These are phyloP conservation scores for Fistulina hepatica DNA, from an alignment of 1,284 basidiomycete genomes.

Conservation along the genomic window DNA sequence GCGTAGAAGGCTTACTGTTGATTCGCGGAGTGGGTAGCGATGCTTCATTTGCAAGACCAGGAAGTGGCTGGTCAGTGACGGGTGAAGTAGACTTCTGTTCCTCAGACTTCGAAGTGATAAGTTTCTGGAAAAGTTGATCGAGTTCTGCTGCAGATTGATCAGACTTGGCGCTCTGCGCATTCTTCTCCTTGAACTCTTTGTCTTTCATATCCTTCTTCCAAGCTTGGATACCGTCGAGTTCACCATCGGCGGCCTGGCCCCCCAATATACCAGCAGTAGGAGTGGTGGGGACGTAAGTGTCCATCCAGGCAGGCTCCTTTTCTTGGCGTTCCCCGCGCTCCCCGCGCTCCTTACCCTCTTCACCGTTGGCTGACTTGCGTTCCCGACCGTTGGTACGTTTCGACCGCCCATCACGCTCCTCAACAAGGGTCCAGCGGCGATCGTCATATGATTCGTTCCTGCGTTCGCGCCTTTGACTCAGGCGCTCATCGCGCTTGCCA, in stretches of 20 bases:
- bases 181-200: conserved; percentile 53
- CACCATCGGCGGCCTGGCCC: conserved; percentile 46
- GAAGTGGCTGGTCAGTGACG: no score
- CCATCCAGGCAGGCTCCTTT: conserved; percentile 90
- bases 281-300: conserved; percentile 65
- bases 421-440: conserved; percentile 43
- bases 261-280: conserved; percentile 48
- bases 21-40: no score
- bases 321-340: conserved; percentile 29
- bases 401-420: conserved; percentile 52
- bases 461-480: conserved; percentile 47
- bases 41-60: no score
- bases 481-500: conserved; percentile 63
- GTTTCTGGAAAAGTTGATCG: no score
- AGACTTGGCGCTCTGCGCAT: conserved; percentile 13
- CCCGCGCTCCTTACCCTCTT: conserved; percentile 47
- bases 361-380: conserved; percentile 35
- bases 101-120: conserved; percentile 16
- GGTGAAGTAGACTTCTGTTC: conserved; percentile 9
- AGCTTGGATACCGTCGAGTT: conserved; percentile 77
- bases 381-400: conserved; percentile 53
- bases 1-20: no score
- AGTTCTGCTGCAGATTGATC: no score
- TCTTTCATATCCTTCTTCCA: conserved; percentile 86
- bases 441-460: no score